Evolutionary conservation across 2,329 filamentous ascomycete genomes (phyloP).

Genomic region (Elsinoe necatrix): DNA sequence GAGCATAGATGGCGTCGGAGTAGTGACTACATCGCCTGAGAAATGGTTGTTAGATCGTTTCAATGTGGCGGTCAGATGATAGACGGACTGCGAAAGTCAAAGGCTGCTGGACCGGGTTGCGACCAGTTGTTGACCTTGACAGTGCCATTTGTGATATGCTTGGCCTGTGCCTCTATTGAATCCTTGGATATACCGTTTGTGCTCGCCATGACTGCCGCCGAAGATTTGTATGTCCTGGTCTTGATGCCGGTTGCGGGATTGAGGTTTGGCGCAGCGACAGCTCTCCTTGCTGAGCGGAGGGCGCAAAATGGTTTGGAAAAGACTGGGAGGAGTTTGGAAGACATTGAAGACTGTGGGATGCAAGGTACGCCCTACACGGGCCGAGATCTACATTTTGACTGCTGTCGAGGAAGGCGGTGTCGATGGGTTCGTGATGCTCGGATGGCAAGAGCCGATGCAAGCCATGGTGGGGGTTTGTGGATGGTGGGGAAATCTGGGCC

Average conservation of each 20-base stretch:
- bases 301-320: neutral
- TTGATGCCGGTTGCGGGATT: neutral
- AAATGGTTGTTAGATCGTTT: neutral
- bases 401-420: neutral
- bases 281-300: neutral
- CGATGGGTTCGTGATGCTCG: neutral
- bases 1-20: conserved; percentile 73
- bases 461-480: neutral
- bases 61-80: neutral
- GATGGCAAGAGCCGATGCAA: neutral
- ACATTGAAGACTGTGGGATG: neutral
- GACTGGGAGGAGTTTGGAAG: neutral
- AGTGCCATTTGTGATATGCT: conserved; percentile 22
- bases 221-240: neutral
- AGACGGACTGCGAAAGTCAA: conserved; percentile 44
- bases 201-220: conserved; percentile 8
- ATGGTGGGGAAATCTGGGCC: neutral
- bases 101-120: conserved; percentile 45
- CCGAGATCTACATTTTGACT: conserved; percentile 10
- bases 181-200: conserved; percentile 15
- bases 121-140: conserved; percentile 30
- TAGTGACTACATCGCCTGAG: conserved; percentile 57
- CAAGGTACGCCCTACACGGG: neutral
- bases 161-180: conserved; percentile 22
- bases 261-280: neutral